A percentile compares a stretch with the other conserved stretches of the same genome.
Conservation (phyloP, 164 flowering plant species). For the Tinospora cordifolia region DNA sequence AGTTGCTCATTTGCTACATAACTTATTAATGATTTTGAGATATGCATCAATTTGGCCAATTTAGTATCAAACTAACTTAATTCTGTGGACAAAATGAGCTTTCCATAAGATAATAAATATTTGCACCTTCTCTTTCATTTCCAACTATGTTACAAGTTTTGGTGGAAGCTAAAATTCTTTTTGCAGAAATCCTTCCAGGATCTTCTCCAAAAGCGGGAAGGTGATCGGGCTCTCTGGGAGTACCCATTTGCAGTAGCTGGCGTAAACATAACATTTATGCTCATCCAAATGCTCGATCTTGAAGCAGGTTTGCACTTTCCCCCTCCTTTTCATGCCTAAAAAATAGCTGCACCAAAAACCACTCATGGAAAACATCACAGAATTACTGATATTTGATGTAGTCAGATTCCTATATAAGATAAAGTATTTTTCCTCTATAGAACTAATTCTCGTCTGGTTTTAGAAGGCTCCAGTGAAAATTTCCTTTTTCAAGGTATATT, state of each 20-base stretch:
- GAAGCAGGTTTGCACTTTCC: conserved; percentile 54
- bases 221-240: conserved; percentile 81
- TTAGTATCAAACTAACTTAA: neutral
- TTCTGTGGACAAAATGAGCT: neutral
- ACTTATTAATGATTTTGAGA: neutral
- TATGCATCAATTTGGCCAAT: neutral
- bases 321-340: neutral
- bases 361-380: neutral
- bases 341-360: neutral
- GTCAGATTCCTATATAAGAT: neutral
- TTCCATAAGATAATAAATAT: neutral
- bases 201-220: conserved; percentile 81
- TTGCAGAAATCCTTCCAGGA: conserved; percentile 77
- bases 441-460: too few relatives aligned
- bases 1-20: neutral
- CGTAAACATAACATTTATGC: conserved; percentile 90
- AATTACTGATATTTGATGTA: neutral
- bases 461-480: too few relatives aligned
- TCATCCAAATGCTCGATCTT: conserved; percentile 90
- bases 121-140: neutral
- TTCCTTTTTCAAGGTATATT: too few relatives aligned
- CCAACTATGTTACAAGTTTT: neutral
- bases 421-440: too few relatives aligned
- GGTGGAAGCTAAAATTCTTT: neutral
- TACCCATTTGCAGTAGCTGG: conserved; percentile 98